Conservation (phyloP, 257 asterid genomes). For the Forsythia viridissima region DNA sequence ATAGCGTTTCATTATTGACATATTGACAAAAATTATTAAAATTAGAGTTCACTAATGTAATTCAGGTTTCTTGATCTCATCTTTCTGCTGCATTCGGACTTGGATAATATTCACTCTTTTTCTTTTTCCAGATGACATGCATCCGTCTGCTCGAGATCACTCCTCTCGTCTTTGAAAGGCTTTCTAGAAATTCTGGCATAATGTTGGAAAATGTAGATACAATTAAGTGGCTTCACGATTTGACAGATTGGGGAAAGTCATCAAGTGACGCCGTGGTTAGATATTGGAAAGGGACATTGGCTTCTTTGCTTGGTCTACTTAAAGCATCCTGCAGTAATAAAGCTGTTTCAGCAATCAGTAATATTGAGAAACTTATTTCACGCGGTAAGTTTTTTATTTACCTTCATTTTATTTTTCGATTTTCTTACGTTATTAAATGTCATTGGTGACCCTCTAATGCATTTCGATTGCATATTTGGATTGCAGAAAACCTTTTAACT, state of each 20-base stretch:
- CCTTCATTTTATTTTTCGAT: conserved; percentile 1
- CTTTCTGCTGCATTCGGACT: conserved; percentile 22
- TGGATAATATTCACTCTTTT: conserved; percentile 24
- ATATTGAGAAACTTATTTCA: conserved; percentile 69
- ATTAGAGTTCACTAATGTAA: conserved; percentile 18
- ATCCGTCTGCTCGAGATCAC: conserved; percentile 85
- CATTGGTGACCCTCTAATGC: not conserved
- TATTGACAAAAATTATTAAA: conserved; percentile 15
- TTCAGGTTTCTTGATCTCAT: conserved; percentile 14
- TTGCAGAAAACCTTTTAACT: conserved; percentile 64
- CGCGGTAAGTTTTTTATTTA: conserved; percentile 53
- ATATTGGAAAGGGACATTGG: conserved; percentile 82
- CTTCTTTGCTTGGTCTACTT: conserved; percentile 66
- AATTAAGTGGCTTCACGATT: conserved; percentile 71
- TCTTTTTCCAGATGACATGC: conserved; percentile 67
- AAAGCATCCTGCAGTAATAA: conserved; percentile 51
- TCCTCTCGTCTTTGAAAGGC: conserved; percentile 68
- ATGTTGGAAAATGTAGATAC: conserved; percentile 36
- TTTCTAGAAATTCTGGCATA: conserved; percentile 39
- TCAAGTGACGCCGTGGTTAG: conserved; percentile 80
- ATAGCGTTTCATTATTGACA: not conserved
- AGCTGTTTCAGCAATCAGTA: conserved; percentile 55
- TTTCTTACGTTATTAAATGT: not conserved
- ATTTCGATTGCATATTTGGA: conserved; percentile 24
- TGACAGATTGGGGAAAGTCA: conserved; percentile 92